Evolutionary conservation across 768 basidiomycete genomes (phyloP).

Genomic region (Psilocybe cyanescens): DNA sequence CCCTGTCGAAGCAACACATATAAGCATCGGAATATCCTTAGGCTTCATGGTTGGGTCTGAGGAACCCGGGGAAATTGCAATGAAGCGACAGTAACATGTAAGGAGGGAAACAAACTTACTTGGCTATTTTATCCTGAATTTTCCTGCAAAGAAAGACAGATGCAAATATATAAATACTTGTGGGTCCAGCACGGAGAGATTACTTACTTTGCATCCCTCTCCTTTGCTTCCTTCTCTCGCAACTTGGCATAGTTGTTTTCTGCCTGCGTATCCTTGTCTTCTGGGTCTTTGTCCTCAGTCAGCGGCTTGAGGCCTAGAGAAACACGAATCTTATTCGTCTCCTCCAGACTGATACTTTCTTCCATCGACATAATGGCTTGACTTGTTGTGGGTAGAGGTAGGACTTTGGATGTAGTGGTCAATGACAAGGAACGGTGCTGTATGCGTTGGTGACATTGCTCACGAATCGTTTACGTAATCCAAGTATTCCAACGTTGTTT

Average conservation of each 20-base stretch:
- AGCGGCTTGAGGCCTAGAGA: conserved; percentile 93
- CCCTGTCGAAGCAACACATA: conserved; percentile 61
- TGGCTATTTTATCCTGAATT: conserved; percentile 77
- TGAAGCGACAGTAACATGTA: conserved; percentile 37
- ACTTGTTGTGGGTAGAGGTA: conserved; percentile 23
- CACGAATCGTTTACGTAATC: conserved; percentile 17
- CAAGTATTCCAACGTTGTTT: conserved; percentile 10
- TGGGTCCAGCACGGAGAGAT: background rate
- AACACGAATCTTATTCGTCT: conserved; percentile 96
- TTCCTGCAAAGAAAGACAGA: conserved; percentile 48
- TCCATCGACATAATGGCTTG: conserved; percentile 65
- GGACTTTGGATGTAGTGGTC: background rate
- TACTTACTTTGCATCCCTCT: conserved; percentile 77
- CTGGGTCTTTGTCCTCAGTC: conserved; percentile 75
- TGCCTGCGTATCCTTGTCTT: conserved; percentile 81
- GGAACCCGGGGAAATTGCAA: conserved; percentile 41
- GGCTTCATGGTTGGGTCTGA: conserved; percentile 36
- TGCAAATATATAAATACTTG: conserved; percentile 21
- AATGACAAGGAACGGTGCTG: background rate
- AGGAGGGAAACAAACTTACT: conserved; percentile 65
- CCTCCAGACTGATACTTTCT: conserved; percentile 89
- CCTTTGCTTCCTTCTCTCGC: conserved; percentile 70
- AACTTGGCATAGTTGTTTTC: conserved; percentile 83
- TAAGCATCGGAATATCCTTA: conserved; percentile 43
- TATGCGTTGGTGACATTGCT: background rate